Conservation (phyloP, 768 basidiomycete species). For the Serendipita sp. region DNA sequence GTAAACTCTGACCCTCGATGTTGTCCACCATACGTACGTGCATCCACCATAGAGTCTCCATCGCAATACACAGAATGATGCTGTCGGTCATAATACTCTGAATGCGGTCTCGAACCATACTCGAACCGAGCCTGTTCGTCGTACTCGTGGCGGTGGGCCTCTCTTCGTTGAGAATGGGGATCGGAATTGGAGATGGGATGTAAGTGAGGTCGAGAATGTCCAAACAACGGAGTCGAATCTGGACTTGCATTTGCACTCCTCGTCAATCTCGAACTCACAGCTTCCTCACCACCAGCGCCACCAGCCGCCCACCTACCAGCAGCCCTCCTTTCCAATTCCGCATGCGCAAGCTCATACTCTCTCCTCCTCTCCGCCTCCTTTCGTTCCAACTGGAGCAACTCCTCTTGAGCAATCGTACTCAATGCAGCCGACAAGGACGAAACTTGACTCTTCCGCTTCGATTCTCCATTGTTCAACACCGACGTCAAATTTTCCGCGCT, state of each 20-base stretch:
- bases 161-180: too few species aligned
- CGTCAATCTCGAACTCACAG: constrained; percentile 14
- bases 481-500: constrained; percentile 13
- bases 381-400: constrained; percentile 77
- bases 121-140: constrained; percentile 22
- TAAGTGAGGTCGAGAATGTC: constrained; percentile 13
- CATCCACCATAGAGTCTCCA: not conserved
- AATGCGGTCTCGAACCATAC: not conserved
- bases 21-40: not conserved
- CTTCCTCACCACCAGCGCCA: constrained; percentile 7
- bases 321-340: constrained; percentile 29
- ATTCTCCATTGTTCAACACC: not conserved
- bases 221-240: constrained; percentile 27
- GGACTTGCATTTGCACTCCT: constrained; percentile 61
- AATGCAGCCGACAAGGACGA: constrained; percentile 40
- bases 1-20: not conserved
- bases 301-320: not conserved
- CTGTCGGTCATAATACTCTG: not conserved
- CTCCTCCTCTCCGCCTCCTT: constrained; percentile 70
- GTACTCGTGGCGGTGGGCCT: constrained; percentile 10
- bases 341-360: constrained; percentile 69
- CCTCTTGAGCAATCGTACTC: constrained; percentile 65
- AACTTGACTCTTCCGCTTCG: constrained; percentile 5
- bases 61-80: constrained; percentile 1
- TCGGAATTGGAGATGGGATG: constrained; percentile 12